Percentiles rank a stretch among this genome's conserved stretches.
phyloP scores from a whole-genome alignment of 225 moss, liverwort and hornwort species.

The Rhytidiadelphus loreus region DNA sequence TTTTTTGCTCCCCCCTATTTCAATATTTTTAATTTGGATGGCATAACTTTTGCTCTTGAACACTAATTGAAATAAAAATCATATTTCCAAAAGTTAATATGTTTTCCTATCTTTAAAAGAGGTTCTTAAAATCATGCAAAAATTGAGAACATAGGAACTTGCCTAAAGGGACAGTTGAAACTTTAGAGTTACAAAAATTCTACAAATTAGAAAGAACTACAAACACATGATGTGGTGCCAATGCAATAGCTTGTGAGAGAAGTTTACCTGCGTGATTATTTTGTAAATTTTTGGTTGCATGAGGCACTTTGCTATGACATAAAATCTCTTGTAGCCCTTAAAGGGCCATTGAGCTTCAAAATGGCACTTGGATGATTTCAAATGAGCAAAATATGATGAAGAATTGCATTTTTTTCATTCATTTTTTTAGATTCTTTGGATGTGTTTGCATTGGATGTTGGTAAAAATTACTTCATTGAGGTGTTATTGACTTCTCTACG shows the following conservation, averaged over 20 bases:
- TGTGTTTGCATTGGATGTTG: fast-evolving
- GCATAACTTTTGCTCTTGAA: fast-evolving
- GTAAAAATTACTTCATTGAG: neutral
- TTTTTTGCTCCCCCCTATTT: fast-evolving
- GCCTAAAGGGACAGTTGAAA: fast-evolving
- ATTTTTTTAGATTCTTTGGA: neutral
- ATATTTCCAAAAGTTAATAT: neutral
- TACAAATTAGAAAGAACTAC: neutral
- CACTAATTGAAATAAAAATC: neutral
- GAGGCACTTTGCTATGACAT: neutral
- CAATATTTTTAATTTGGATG: neutral
- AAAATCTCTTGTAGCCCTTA: neutral
- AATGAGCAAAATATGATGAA: neutral
- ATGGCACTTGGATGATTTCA: neutral
- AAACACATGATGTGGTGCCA: neutral
- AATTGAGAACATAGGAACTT: neutral
- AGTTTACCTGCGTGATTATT: neutral
- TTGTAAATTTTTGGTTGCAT: neutral
- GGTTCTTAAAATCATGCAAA: neutral
- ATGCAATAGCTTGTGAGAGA: neutral
- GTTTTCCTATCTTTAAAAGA: neutral
- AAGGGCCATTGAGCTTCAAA: neutral
- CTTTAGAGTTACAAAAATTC: neutral
- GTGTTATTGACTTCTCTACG: no score
- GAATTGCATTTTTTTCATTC: neutral